A percentile compares a stretch with the other conserved stretches of the same genome.
Conservation (phyloP, 1,139 yeast species). For the Taphrina pruni region DNA sequence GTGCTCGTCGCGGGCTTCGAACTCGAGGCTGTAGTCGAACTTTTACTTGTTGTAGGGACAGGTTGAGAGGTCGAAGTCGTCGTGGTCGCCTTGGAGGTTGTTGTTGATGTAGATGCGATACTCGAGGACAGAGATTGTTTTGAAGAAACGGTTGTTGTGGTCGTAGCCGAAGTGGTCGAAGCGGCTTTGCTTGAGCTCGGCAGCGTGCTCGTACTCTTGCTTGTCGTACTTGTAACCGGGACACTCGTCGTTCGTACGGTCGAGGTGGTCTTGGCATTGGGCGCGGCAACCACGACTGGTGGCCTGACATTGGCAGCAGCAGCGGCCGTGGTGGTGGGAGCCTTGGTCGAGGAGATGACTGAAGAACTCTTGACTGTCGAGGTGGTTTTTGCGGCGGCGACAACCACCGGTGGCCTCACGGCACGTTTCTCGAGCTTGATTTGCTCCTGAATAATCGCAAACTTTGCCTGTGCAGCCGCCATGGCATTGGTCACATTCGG, state of each 20-base stretch:
- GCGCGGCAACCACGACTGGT: background rate
- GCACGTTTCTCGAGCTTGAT: conserved; percentile 20
- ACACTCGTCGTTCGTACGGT: background rate
- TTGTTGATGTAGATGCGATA: background rate
- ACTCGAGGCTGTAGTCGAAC: conserved; percentile 1
- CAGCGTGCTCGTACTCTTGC: conserved; percentile 8
- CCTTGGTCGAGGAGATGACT: background rate
- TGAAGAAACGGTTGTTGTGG: background rate
- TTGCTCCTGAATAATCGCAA: conserved; percentile 14
- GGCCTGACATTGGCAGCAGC: background rate
- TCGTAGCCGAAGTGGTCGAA: background rate
- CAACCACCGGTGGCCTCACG: background rate
- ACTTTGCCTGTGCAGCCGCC: conserved; percentile 31
- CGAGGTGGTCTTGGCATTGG: background rate
- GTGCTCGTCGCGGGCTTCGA: background rate
- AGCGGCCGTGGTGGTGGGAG: background rate
- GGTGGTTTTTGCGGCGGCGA: background rate
- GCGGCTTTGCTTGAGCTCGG: conserved; percentile 1
- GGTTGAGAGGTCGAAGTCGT: conserved; percentile 13
- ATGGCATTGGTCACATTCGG: conserved; percentile 30
- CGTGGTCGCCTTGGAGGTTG: conserved; percentile 2
- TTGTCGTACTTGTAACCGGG: background rate
- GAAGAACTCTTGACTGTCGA: background rate
- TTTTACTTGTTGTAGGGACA: conserved; percentile 18
- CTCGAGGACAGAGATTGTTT: background rate